Conservation (phyloP, 148 eudicot genomes). For the Heliamphora exappendiculata region DNA sequence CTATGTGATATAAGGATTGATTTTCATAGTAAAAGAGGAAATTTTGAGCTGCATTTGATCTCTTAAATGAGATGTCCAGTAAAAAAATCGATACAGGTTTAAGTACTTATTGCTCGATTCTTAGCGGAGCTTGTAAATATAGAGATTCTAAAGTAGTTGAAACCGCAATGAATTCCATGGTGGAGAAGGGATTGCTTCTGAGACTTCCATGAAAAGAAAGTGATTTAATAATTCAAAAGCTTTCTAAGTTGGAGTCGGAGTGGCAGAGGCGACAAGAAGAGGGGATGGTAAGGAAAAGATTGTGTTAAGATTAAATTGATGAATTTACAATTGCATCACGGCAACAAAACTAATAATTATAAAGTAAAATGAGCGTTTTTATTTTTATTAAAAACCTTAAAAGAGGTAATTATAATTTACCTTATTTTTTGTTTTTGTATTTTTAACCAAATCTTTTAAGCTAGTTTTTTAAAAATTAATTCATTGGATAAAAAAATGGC, state of each 20-base stretch:
- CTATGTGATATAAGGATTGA: conserved; percentile 49
- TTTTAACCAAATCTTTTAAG: too few relatives aligned
- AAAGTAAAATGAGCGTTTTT: too few relatives aligned
- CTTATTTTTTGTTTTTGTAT: too few relatives aligned
- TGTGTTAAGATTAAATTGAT: too few relatives aligned
- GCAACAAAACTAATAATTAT: too few relatives aligned
- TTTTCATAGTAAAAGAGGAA: conserved; percentile 46
- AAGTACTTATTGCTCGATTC: conserved; percentile 56
- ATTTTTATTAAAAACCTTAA: too few relatives aligned
- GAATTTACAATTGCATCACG: too few relatives aligned
- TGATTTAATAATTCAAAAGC: conserved; percentile 52
- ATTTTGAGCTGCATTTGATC: conserved; percentile 52
- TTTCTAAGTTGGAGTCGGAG: conserved; percentile 58
- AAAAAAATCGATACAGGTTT: conserved; percentile 49
- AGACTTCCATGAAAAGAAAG: conserved; percentile 21
- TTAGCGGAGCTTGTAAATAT: conserved; percentile 64
- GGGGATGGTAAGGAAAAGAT: too few relatives aligned
- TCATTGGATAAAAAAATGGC: too few relatives aligned
- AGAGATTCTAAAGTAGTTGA: conserved; percentile 35
- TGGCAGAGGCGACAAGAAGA: too few relatives aligned
- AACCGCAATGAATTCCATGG: conserved; percentile 39
- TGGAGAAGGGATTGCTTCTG: conserved; percentile 36
- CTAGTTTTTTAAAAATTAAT: too few relatives aligned
- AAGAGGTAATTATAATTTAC: too few relatives aligned
- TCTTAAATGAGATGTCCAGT: conserved; percentile 38